Base-by-base conservation (phyloP, 2,329 filamentous ascomycete species). In the Penicillium hordei region DNA sequence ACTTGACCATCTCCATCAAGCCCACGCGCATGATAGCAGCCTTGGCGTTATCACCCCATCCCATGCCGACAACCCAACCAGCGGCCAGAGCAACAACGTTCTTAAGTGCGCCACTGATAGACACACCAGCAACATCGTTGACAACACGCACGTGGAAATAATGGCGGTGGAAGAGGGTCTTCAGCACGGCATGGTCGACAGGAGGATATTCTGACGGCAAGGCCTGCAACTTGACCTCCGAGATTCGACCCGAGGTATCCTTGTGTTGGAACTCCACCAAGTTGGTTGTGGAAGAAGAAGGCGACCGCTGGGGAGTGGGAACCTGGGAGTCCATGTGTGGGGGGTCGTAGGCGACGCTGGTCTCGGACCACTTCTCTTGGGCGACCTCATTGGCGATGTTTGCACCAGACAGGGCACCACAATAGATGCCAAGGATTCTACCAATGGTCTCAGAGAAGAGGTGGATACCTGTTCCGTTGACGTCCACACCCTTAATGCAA, bases 11-110 rank as follows among this genome's bases (percentile, higher is more conserved):
- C 78, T 99, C 94, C 67, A 97, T 83, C 45, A 99, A 85, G 8
- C 94, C 94, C 21, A 97, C 89, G 42, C 94, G 90, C 91, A 99
- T 97, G 60, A 99, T 88, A 45, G 94, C 94, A n/a, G 94, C 92
- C 80, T 99, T 97, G 65, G 93, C 93, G 68, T 97, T 99, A 80
- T 97, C 93, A 70, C 94, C 94, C 93, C 94, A 99, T 64, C 93
- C 93, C 60, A 93, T 86, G 36, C 94, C 94, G 64, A 96, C 91
- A 44, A 97, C 92, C 75, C 96, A 99, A 57, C 94, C 94, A 33
- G 94, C 93, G 5, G 92, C 93, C 19, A 99, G 81, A 5, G 94
- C 94, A 55, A 99, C 91, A 64, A 99, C 89, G 80, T 99, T 99
- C 83, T 99, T 99, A 66, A 99, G 81, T 0, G 94, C 94, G 60